phyloP scores from a whole-genome alignment of 2,329 filamentous ascomycete genomes.

The Colletotrichum neosansevieriae region DNA sequence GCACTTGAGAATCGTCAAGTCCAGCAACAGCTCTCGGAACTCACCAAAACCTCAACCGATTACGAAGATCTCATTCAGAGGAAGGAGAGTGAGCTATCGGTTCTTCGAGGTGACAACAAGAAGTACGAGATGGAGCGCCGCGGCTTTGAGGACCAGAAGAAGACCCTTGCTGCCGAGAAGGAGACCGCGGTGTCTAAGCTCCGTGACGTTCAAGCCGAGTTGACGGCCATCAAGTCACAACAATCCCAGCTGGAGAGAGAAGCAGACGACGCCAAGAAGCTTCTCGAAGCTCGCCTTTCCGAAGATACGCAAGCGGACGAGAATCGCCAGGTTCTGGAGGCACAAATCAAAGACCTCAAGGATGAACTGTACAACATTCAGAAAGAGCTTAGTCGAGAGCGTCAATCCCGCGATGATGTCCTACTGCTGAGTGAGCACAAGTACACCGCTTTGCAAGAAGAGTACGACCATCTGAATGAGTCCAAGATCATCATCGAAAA shows the following conservation, averaged over 20 bases:
- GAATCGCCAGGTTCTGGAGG: conserved; percentile 84
- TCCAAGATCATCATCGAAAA: conserved; percentile 98
- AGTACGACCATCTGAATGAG: conserved; percentile 89
- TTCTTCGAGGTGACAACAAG: conserved; percentile 87
- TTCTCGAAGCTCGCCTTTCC: conserved; percentile 88
- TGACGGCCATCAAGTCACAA: conserved; percentile 87
- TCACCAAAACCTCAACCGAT: conserved; percentile 92
- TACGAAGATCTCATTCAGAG: conserved; percentile 94
- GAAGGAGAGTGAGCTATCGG: conserved; percentile 91
- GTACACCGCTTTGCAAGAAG: conserved; percentile 82
- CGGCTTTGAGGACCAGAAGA: conserved; percentile 83
- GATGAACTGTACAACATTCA: conserved; percentile 86
- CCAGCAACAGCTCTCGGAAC: conserved; percentile 85
- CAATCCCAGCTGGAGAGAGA: conserved; percentile 89
- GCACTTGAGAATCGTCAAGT: conserved; percentile 84
- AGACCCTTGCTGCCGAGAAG: conserved; percentile 77
- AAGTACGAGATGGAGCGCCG: conserved; percentile 85
- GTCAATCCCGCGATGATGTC: conserved; percentile 94
- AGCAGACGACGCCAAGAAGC: conserved; percentile 85
- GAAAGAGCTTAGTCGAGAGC: conserved; percentile 88
- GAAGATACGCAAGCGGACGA: conserved; percentile 89
- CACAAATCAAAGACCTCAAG: conserved; percentile 90
- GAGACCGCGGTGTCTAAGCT: conserved; percentile 82
- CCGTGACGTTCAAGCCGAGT: conserved; percentile 87
- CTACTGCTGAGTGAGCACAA: conserved; percentile 92